A percentile compares a stretch with the other conserved stretches of the same genome.
These are phyloP conservation scores for Scleroderma citrinum DNA, from an alignment of 768 basidiomycete species.

Conservation along the genomic window DNA sequence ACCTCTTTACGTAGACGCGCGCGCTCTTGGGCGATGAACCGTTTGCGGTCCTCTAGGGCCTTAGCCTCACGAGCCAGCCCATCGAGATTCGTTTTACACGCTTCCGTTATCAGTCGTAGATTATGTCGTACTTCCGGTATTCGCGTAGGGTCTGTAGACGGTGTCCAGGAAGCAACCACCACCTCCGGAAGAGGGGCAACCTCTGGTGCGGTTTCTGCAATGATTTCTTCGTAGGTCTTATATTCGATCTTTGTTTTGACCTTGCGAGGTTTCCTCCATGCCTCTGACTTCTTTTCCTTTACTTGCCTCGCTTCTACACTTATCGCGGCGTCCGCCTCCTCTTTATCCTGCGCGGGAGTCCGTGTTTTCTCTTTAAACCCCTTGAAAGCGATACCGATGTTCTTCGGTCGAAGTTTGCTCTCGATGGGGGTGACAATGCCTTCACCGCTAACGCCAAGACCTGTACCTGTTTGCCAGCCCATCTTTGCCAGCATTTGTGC, in stretches of 20 bases:
- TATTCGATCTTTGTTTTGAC: conserved; percentile 82
- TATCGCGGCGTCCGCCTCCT: neutral
- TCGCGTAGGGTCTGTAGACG: conserved; percentile 78
- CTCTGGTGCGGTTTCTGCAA: conserved; percentile 90
- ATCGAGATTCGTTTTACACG: conserved; percentile 79
- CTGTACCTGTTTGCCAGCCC: conserved; percentile 86
- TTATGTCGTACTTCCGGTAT: conserved; percentile 98
- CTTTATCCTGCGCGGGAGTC: conserved; percentile 9
- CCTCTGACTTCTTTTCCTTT: conserved; percentile 62
- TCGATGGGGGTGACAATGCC: conserved; percentile 90
- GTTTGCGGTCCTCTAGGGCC: conserved; percentile 72
- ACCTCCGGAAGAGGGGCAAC: conserved; percentile 80
- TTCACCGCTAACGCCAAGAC: conserved; percentile 67
- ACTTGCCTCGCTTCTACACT: conserved; percentile 40
- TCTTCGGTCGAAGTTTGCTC: conserved; percentile 76
- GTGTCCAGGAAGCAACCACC: conserved; percentile 74
- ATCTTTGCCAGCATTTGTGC: conserved; percentile 90
- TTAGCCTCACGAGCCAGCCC: conserved; percentile 89
- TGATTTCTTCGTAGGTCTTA: conserved; percentile 95
- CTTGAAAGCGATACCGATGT: conserved; percentile 81
- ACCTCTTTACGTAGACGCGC: conserved; percentile 61
- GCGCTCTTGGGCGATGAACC: conserved; percentile 67
- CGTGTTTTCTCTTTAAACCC: conserved; percentile 83
- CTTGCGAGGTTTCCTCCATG: conserved; percentile 85
- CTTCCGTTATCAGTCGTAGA: conserved; percentile 77